These are phyloP conservation scores for Stylosanthes scabra DNA, from an alignment of 331 rosid genomes.

Conservation along the genomic window DNA sequence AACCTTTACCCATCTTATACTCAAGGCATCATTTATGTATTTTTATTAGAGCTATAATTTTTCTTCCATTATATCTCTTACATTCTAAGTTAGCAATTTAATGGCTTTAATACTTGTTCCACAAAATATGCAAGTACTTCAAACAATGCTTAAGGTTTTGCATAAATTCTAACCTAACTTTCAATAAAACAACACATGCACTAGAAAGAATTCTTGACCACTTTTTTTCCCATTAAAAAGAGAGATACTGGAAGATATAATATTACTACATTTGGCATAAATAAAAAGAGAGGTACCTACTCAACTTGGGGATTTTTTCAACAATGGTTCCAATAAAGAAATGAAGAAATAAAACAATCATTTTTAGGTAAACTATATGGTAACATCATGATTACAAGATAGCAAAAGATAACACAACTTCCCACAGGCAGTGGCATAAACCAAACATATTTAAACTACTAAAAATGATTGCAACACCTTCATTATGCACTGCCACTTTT, in stretches of 20 bases:
- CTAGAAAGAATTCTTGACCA: not conserved
- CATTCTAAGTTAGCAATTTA: not conserved
- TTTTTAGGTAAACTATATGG: constrained; percentile 8
- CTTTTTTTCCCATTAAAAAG: not conserved
- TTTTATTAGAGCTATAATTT: not conserved
- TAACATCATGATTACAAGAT: constrained; percentile 39
- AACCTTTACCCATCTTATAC: not conserved
- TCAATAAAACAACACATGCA: not conserved
- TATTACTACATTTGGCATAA: no score
- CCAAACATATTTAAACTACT: constrained; percentile 24
- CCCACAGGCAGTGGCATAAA: constrained; percentile 34
- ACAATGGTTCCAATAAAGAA: not conserved
- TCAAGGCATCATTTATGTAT: not conserved
- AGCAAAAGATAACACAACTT: constrained; percentile 38
- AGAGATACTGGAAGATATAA: not conserved
- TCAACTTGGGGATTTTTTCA: constrained; percentile 3
- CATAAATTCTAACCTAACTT: not conserved
- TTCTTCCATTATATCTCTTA: not conserved
- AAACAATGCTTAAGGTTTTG: not conserved
- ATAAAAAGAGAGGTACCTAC: not conserved
- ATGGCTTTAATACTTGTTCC: no score
- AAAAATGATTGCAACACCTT: constrained; percentile 28
- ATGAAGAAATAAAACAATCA: constrained; percentile 32
- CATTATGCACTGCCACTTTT: constrained; percentile 40
- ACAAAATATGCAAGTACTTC: no score